phyloP scores from a whole-genome alignment of 257 asterid species.

The Echites panduratus region DNA sequence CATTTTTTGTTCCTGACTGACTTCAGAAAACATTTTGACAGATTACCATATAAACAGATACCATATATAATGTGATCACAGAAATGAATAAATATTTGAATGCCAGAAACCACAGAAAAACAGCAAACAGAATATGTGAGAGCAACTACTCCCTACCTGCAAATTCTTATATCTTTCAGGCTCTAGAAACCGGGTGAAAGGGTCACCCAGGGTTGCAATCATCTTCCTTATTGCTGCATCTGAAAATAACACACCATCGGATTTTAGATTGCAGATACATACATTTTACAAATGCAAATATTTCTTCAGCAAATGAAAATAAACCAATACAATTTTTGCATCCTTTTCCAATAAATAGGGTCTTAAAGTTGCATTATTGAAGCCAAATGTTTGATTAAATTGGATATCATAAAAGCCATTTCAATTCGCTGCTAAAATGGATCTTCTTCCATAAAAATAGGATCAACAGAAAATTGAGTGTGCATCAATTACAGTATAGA shows the following conservation, averaged over 20 bases:
- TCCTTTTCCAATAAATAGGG: not conserved
- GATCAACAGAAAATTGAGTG: too few species aligned
- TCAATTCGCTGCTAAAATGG: too few species aligned
- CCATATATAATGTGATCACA: constrained; percentile 15
- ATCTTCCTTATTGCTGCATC: constrained; percentile 91
- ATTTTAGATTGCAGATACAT: constrained; percentile 6
- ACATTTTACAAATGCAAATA: not conserved
- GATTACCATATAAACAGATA: too few species aligned
- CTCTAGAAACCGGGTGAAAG: constrained; percentile 95
- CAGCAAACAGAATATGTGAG: constrained; percentile 11
- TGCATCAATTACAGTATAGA: not conserved
- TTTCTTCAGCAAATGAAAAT: not conserved
- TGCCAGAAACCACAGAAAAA: not conserved
- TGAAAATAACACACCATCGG: constrained; percentile 26
- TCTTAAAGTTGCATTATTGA: not conserved
- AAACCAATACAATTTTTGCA: not conserved
- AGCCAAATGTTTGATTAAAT: not conserved
- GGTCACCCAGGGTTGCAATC: constrained; percentile 91
- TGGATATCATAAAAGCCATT: not conserved
- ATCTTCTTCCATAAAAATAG: too few species aligned
- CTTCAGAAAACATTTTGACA: constrained; percentile 57
- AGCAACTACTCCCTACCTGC: constrained; percentile 57
- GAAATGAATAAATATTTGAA: constrained; percentile 10
- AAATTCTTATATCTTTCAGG: constrained; percentile 82
- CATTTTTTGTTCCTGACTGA: constrained; percentile 93